phyloP scores from a whole-genome alignment of 148 eudicot species.

The Drosera capensis region DNA sequence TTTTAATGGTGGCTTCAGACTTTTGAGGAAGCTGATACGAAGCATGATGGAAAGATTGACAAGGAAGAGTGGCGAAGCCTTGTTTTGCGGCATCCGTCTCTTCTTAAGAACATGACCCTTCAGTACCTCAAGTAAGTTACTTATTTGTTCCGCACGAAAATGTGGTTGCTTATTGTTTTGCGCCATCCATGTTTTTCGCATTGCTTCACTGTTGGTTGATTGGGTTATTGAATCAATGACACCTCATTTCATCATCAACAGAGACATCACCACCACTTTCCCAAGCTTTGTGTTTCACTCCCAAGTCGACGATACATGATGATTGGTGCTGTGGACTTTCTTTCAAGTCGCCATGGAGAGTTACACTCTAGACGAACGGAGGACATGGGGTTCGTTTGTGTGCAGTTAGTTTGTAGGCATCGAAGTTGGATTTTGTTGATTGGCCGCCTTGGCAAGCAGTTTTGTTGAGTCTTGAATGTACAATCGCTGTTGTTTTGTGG shows the following conservation, averaged over 20 bases:
- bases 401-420: too few relatives aligned
- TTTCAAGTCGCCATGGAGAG: too few relatives aligned
- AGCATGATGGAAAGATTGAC: slow-evolving; percentile 57
- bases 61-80: slow-evolving; percentile 51
- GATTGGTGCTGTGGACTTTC: background rate
- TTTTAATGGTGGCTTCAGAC: slow-evolving; percentile 18
- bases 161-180: background rate
- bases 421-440: too few relatives aligned
- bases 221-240: background rate
- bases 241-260: slow-evolving; percentile 10
- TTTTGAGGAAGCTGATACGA: slow-evolving; percentile 52
- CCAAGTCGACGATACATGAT: slow-evolving; percentile 54
- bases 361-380: too few relatives aligned
- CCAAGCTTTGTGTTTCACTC: slow-evolving; percentile 79
- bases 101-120: slow-evolving; percentile 57
- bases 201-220: background rate
- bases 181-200: background rate
- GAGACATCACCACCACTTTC: slow-evolving; percentile 68
- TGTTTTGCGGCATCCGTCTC: slow-evolving; percentile 46
- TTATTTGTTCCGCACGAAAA: background rate
- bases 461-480: too few relatives aligned
- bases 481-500: too few relatives aligned
- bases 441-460: too few relatives aligned
- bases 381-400: too few relatives aligned
- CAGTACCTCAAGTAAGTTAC: slow-evolving; percentile 44